Base-by-base conservation (phyloP, 2,329 filamentous ascomycete genomes). In the Pyricularia grisea region DNA sequence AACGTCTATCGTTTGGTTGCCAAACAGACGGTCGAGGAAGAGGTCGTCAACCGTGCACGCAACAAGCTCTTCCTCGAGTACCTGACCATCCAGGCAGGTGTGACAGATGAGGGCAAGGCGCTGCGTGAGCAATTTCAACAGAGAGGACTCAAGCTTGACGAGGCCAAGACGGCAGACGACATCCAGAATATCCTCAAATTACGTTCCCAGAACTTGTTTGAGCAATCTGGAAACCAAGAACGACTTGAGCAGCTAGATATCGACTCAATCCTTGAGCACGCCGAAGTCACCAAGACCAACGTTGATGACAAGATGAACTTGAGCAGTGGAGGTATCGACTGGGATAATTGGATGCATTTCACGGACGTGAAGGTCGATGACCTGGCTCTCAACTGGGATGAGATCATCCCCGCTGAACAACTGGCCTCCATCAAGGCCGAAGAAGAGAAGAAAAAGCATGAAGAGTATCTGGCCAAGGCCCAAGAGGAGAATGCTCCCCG, bases 31-130 rank as follows among this genome's bases (percentile, higher is more conserved):
- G 94, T 99, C 5, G 95, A 99, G 77, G 95, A 99, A 78, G 95
- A 99, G 78, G 93, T 99, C 64, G 87, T 99, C 66, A 96, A 98
- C 79, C 90, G 95, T 72, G 95, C 95, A 61, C 91, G 94, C 69
- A 98, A 99, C 81, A 99, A 99, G 83, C 90, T 98, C 67, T 91
- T 99, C 79, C 87, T 99, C 12, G 96, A 99, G 75, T 98, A 97
- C 76, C 90, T 98, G 74, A 98, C 95, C 0, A 99, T 99, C 60
- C 95, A 98, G 76, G 91, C 94, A 72, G 95, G 95, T 73, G 93
- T 99, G 30, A 98, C 95, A 0, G 95, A 99, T 77, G 96, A 97
- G 74, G 94, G 93, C 68, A 93, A 93, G 72, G 91, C 92, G 3
- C 83, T 90, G 71, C 84, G 86, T 66, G 87, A 89, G 74, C 88